A percentile compares a stretch with the other conserved stretches of the same genome.
Evolutionary conservation across 352 stramenopile species (phyloP).

Genomic region (Albugo candida): DNA sequence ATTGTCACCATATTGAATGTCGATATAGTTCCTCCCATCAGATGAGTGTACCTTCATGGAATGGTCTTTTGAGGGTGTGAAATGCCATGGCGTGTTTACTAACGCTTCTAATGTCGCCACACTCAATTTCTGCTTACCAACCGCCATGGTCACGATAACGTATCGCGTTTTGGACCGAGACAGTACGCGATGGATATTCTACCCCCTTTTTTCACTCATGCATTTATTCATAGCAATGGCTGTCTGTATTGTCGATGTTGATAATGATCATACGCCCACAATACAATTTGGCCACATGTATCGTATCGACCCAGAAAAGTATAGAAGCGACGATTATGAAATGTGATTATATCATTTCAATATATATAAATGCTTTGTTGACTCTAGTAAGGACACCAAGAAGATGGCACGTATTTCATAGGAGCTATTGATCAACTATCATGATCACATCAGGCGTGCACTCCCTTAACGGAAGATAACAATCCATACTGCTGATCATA

Average conservation of each 20-base stretch:
- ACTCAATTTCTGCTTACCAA: constrained; percentile 66
- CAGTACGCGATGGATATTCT: constrained; percentile 18
- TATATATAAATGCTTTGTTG: too few relatives aligned
- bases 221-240: constrained; percentile 32
- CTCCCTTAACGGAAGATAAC: too few relatives aligned
- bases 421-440: too few relatives aligned
- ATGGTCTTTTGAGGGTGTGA: constrained; percentile 72
- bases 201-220: not conserved
- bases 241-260: constrained; percentile 67
- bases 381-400: too few relatives aligned
- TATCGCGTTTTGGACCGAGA: constrained; percentile 60
- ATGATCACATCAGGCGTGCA: too few relatives aligned
- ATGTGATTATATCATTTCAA: too few relatives aligned
- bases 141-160: constrained; percentile 74
- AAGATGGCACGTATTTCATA: too few relatives aligned
- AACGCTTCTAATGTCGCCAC: constrained; percentile 57
- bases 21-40: constrained; percentile 49
- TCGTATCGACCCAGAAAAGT: too few relatives aligned
- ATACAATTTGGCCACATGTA: constrained; percentile 76
- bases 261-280: constrained; percentile 61
- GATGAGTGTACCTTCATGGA: constrained; percentile 68
- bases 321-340: too few relatives aligned
- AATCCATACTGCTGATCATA: too few relatives aligned
- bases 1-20: constrained; percentile 4
- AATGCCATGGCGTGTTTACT: constrained; percentile 67